Evolutionary conservation across 305 asterid genomes (phyloP).

Genomic region (Fraxinus sp.): DNA sequence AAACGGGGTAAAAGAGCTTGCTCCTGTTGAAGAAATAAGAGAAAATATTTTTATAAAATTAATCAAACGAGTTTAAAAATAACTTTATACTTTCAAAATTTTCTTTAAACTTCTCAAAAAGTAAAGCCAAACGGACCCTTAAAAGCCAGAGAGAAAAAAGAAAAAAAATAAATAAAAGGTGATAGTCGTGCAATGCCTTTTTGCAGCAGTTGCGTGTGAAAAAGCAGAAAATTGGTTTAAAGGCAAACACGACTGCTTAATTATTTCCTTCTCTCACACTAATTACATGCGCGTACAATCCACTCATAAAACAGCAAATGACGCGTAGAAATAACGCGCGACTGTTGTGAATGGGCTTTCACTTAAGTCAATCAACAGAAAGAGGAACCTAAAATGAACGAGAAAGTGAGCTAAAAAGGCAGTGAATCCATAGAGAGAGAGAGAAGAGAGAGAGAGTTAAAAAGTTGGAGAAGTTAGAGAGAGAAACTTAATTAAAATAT

Average conservation of each 20-base stretch:
- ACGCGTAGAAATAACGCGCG: constrained; percentile 24
- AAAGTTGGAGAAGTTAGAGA: constrained; percentile 9
- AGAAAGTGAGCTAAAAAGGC: constrained; percentile 40
- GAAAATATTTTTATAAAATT: too few species aligned
- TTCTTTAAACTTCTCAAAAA: background rate
- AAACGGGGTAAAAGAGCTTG: too few species aligned
- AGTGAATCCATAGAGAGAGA: constrained; percentile 39
- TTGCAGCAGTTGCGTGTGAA: constrained; percentile 52
- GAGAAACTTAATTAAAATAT: constrained; percentile 26
- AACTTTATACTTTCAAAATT: too few species aligned
- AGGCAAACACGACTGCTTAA: constrained; percentile 36
- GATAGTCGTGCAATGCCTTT: constrained; percentile 41
- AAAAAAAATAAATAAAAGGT: constrained; percentile 16
- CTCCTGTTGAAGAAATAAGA: too few species aligned
- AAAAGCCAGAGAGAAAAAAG: background rate
- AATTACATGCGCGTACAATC: constrained; percentile 11
- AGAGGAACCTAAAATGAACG: constrained; percentile 22
- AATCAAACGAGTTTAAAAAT: too few species aligned
- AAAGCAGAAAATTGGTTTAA: constrained; percentile 53
- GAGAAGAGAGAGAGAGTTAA: constrained; percentile 2
- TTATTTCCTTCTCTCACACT: constrained; percentile 27
- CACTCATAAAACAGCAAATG: background rate
- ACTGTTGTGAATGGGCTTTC: background rate
- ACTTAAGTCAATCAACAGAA: constrained; percentile 17
- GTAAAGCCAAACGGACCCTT: background rate